Conservation (phyloP, 2,329 filamentous ascomycete species). For the Claviceps capensis region DNA sequence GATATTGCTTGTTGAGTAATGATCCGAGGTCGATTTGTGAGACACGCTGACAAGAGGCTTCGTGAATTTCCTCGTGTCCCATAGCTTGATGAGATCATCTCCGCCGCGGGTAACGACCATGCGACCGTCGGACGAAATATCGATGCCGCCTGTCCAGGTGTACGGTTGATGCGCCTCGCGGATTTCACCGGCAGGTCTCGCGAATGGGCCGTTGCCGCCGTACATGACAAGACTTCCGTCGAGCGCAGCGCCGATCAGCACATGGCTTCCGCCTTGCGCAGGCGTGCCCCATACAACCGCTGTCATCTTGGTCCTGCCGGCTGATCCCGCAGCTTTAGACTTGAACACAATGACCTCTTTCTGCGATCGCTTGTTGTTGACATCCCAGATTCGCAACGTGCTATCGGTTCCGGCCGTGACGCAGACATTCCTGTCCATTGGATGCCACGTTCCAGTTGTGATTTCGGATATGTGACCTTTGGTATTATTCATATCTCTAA, state of each 20-base stretch:
- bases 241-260: constrained; percentile 70
- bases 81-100: constrained; percentile 86
- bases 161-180: constrained; percentile 66
- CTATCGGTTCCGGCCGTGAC: constrained; percentile 91
- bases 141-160: constrained; percentile 86
- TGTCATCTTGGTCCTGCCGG: constrained; percentile 87
- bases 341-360: constrained; percentile 95
- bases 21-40: constrained; percentile 69
- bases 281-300: constrained; percentile 75
- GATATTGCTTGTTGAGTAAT: constrained; percentile 78
- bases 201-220: constrained; percentile 74
- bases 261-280: constrained; percentile 60
- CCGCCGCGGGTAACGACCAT: constrained; percentile 84
- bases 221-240: constrained; percentile 91
- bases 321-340: constrained; percentile 74
- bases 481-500: constrained; percentile 93
- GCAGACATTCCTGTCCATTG: constrained; percentile 69
- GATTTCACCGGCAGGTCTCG: constrained; percentile 70
- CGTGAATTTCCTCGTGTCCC: constrained; percentile 96
- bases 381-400: constrained; percentile 91
- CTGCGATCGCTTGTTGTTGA: constrained; percentile 79
- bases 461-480: constrained; percentile 93
- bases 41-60: constrained; percentile 66
- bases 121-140: constrained; percentile 80
- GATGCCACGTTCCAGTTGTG: constrained; percentile 82